Base-by-base conservation (phyloP, 2,329 filamentous ascomycete genomes). In the Stagonosporopsis tanaceti region DNA sequence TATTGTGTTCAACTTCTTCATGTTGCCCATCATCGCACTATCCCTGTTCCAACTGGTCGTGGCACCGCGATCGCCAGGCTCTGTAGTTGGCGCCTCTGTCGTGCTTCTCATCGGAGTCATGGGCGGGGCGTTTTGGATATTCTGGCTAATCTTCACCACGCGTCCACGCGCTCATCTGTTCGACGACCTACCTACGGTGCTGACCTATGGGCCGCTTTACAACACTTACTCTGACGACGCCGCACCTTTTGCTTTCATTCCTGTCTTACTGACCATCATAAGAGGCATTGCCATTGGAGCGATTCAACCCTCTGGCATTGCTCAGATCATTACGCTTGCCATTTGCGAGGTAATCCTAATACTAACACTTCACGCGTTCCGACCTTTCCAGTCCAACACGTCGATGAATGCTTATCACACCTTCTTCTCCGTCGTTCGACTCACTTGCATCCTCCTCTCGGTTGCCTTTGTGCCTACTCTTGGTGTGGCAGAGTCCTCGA, bases 371-470 rank as follows among this genome's bases (percentile, higher is more conserved):
- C 89, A 95, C 67, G 92, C 92, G 7, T 96, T 98, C 79, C 88
- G 91, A 15, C 95, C 95, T 0, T 99, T 96, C 70, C 89, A 94
- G 59, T 88, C 89, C 2, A 88, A 93, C 22, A 98, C 95, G 0
- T 97, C 94, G 27, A 99, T 99, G 95, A 98, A 98, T 72, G 87
- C 92, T 9, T 97, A 97, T 66, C 93, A 98, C 69, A 91, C 90
- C 2, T 87, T 93, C 61, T 97, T 97, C 76, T 87, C 93, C 0
- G 79, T 84, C 2, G 81, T 96, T 14, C 88, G 95, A 32, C 88
- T 97, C 30, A 78, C 91, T 45, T 89, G 89, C 0, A 73, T 79
- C 15, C 70, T 82, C 14, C 76, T 83, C 4, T 80, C 77, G 56
- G 76, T 82, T 20, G 79, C 93, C 1, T 99, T 99, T 74, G 87